phyloP scores from a whole-genome alignment of 306 rosid genomes.

The Fagus sylvatica region DNA sequence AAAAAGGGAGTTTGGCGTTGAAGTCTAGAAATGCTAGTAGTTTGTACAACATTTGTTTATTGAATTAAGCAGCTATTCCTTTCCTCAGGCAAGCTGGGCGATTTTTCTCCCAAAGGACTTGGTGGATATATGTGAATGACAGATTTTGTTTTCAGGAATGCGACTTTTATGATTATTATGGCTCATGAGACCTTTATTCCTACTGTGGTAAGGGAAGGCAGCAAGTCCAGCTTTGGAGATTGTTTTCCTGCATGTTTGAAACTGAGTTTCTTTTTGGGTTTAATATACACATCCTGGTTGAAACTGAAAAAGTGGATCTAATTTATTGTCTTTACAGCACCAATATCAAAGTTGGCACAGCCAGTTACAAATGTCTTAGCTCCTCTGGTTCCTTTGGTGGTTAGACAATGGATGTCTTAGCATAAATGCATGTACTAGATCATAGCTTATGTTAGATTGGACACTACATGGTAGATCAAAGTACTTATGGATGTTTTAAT shows the following conservation, averaged over 20 bases:
- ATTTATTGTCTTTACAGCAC: neutral
- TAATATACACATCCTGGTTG: neutral
- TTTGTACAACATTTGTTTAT: conserved; percentile 4
- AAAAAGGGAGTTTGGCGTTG: no score
- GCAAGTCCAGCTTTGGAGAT: neutral
- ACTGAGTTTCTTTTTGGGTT: neutral
- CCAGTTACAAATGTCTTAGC: neutral
- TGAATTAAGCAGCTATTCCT: neutral
- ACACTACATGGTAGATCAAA: neutral
- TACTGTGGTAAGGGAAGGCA: neutral
- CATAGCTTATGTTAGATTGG: neutral
- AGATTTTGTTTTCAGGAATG: no score
- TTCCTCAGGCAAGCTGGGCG: neutral
- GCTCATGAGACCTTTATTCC: no score
- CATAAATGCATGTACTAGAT: neutral
- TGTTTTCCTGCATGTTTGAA: neutral
- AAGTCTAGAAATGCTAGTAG: no score
- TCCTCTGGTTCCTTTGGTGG: neutral
- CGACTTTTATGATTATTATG: no score
- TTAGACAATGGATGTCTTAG: neutral
- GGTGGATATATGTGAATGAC: no score
- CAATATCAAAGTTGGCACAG: neutral
- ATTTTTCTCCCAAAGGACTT: neutral
- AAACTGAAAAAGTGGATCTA: neutral
- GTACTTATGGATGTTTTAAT: neutral